phyloP scores from a whole-genome alignment of 495 filamentous ascomycete genomes.

The Aspergillus baeticus region DNA sequence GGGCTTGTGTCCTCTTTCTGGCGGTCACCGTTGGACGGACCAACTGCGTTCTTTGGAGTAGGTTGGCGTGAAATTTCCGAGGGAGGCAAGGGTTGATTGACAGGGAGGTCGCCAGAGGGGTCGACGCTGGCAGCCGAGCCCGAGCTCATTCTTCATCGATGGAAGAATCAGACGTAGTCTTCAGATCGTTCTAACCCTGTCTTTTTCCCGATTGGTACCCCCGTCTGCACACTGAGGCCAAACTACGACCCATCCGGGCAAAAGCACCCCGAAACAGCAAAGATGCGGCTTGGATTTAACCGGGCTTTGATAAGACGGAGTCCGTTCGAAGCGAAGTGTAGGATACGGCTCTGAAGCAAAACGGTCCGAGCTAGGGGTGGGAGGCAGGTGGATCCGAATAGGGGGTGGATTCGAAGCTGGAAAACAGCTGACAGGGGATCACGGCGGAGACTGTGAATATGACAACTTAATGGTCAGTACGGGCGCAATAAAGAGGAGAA shows the following conservation, averaged over 20 bases:
- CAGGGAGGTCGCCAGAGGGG: slow-evolving; percentile 23
- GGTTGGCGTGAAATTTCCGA: slow-evolving; percentile 6
- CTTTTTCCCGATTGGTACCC: slow-evolving; percentile 14
- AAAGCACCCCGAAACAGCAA: neutral
- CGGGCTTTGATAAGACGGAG: neutral
- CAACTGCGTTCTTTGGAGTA: neutral
- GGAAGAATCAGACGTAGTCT: neutral
- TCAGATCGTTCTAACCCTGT: neutral
- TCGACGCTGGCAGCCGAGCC: slow-evolving; percentile 19
- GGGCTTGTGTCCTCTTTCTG: slow-evolving; percentile 22
- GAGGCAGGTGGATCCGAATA: slow-evolving; percentile 1
- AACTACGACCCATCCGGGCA: slow-evolving; percentile 22
- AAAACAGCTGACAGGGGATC: neutral
- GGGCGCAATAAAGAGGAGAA: neutral
- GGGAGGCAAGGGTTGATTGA: slow-evolving; percentile 16
- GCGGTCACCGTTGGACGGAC: slow-evolving; percentile 9
- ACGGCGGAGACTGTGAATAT: neutral
- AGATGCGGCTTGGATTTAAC: neutral
- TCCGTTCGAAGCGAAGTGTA: neutral
- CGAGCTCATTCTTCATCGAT: slow-evolving; percentile 28
- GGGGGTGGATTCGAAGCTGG: neutral
- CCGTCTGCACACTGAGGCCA: slow-evolving; percentile 17
- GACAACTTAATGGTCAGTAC: neutral
- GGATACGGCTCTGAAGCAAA: neutral
- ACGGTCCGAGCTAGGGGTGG: neutral